phyloP scores from a whole-genome alignment of 768 basidiomycete species.

The Postia placenta region DNA sequence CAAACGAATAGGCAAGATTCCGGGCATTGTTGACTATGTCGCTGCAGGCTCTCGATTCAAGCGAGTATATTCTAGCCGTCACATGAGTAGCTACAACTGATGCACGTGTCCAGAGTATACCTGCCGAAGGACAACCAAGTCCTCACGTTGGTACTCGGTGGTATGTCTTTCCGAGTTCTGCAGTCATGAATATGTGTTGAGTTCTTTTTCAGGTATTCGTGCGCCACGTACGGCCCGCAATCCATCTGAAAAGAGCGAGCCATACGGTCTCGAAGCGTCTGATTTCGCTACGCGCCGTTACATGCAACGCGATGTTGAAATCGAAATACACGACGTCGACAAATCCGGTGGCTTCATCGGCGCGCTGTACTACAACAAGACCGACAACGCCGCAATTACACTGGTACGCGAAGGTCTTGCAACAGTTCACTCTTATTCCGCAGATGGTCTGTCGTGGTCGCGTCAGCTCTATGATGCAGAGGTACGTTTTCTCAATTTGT shows the following conservation, averaged over 20 bases:
- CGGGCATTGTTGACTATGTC: slow-evolving; percentile 89
- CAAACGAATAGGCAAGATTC: slow-evolving; percentile 80
- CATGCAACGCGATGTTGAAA: slow-evolving; percentile 94
- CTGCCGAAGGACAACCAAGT: slow-evolving; percentile 91
- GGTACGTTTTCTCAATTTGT: slow-evolving; percentile 30
- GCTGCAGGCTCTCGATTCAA: slow-evolving; percentile 95
- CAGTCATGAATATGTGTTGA: too few species aligned
- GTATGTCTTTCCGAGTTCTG: too few species aligned
- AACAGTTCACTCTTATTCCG: slow-evolving; percentile 82
- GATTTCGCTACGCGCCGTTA: slow-evolving; percentile 75
- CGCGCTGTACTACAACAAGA: slow-evolving; percentile 76
- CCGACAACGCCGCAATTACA: slow-evolving; percentile 80
- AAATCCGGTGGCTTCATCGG: slow-evolving; percentile 97
- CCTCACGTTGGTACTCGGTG: slow-evolving; percentile 86
- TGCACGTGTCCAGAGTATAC: slow-evolving; percentile 48
- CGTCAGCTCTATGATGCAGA: slow-evolving; percentile 81
- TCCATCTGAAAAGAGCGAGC: slow-evolving; percentile 79
- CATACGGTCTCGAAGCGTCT: slow-evolving; percentile 77
- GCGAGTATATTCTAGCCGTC: slow-evolving; percentile 32
- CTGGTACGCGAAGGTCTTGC: slow-evolving; percentile 86
- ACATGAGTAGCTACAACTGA: background rate
- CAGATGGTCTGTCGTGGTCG: slow-evolving; percentile 75
- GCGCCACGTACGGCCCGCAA: slow-evolving; percentile 83
- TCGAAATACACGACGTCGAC: slow-evolving; percentile 85
- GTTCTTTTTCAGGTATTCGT: slow-evolving; percentile 64